A percentile compares a stretch with the other conserved stretches of the same genome.
Conservation (phyloP, 208 protist genomes). For the Leishmania arabica region DNA sequence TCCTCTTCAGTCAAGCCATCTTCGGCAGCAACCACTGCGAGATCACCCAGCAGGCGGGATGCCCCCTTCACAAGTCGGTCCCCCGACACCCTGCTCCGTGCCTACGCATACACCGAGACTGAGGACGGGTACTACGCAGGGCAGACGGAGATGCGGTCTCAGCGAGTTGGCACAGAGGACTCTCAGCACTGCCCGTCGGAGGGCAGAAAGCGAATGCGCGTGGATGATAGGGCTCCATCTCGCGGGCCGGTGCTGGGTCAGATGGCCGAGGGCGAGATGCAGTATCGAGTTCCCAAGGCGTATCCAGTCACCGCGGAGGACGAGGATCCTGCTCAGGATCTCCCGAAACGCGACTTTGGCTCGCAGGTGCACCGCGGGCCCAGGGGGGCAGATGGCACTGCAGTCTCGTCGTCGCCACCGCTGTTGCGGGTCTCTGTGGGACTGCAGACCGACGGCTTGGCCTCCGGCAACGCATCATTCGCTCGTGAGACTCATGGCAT, state of each 20-base stretch:
- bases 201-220: slow-evolving; percentile 4
- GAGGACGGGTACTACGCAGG: slow-evolving; percentile 3
- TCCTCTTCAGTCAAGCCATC: neutral
- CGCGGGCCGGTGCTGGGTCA: neutral
- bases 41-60: neutral
- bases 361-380: neutral
- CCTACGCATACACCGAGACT: neutral
- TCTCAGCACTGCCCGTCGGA: slow-evolving; percentile 4
- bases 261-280: neutral
- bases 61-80: slow-evolving; percentile 19
- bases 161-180: neutral
- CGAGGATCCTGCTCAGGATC: no score
- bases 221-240: neutral
- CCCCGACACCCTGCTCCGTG: slow-evolving; percentile 17
- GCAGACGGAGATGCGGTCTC: neutral
- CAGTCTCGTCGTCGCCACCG: neutral
- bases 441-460: slow-evolving; percentile 3
- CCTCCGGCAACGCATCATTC: neutral
- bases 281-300: neutral
- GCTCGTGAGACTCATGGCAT: neutral
- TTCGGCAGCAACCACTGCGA: neutral
- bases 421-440: neutral
- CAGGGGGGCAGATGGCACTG: neutral
- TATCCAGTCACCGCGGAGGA: neutral
- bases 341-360: neutral